phyloP scores from a whole-genome alignment of 1,284 basidiomycete species.

The Exobasidium rhododendri region DNA sequence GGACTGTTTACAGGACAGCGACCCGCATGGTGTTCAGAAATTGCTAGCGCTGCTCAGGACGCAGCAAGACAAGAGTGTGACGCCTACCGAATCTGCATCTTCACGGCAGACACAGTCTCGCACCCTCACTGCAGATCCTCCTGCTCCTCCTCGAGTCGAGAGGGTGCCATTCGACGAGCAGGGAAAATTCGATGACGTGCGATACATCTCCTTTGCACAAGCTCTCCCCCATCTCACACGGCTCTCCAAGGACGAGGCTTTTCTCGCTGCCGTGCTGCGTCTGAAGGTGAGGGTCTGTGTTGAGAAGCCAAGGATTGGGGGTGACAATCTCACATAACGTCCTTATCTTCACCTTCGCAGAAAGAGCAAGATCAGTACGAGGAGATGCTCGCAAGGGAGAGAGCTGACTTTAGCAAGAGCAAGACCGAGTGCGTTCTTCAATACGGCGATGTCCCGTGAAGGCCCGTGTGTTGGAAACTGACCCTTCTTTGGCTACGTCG shows the following conservation, averaged over 20 bases:
- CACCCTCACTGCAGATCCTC: background rate
- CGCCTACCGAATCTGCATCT: background rate
- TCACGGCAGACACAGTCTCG: background rate
- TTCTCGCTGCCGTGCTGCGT: background rate
- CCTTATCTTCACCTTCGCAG: background rate
- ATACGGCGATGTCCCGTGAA: too few relatives aligned
- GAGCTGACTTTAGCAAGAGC: background rate
- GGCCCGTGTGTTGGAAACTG: too few relatives aligned
- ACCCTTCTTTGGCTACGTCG: too few relatives aligned
- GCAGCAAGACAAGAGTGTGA: slow-evolving; percentile 5
- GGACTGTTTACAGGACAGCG: background rate
- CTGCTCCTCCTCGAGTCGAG: background rate
- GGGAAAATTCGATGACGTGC: slow-evolving; percentile 1
- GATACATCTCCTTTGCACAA: slow-evolving; percentile 9
- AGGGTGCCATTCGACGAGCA: background rate
- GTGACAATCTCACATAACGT: background rate
- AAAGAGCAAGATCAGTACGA: slow-evolving; percentile 3
- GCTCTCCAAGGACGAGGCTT: slow-evolving; percentile 7
- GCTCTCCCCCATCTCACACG: slow-evolving; percentile 6
- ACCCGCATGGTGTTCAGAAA: slow-evolving; percentile 9
- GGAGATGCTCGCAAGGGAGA: background rate
- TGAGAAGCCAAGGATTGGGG: slow-evolving; percentile 3
- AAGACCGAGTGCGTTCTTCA: background rate
- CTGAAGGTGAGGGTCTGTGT: slow-evolving; percentile 3
- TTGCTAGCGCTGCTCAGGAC: background rate